phyloP scores from a whole-genome alignment of 768 basidiomycete species.

The Tricholoma terreum region DNA sequence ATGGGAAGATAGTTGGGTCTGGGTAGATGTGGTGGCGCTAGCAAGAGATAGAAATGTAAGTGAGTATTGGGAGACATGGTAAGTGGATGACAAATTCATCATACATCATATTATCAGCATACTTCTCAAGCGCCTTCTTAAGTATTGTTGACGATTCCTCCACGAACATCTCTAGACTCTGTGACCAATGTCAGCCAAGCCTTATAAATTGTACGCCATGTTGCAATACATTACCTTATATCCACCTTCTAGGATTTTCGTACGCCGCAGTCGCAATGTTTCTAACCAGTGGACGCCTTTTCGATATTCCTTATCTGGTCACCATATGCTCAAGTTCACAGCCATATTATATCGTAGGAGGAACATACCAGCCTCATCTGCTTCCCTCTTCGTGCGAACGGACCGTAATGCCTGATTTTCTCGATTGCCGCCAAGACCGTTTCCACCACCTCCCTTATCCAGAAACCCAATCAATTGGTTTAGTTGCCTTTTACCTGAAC shows the following conservation, averaged over 20 bases:
- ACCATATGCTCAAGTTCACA: slow-evolving; percentile 3
- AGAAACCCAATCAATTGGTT: slow-evolving; percentile 85
- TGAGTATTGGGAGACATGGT: neutral
- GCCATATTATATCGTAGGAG: neutral
- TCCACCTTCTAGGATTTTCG: slow-evolving; percentile 79
- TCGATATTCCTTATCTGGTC: slow-evolving; percentile 82
- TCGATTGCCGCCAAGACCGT: slow-evolving; percentile 56
- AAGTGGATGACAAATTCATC: slow-evolving; percentile 19
- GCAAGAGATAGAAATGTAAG: neutral
- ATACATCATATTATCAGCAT: slow-evolving; percentile 78
- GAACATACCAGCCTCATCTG: slow-evolving; percentile 80
- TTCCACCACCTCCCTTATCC: slow-evolving; percentile 68
- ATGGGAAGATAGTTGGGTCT: slow-evolving; percentile 69
- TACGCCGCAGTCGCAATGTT: slow-evolving; percentile 76
- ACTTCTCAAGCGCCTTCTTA: slow-evolving; percentile 63
- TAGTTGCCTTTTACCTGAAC: slow-evolving; percentile 78
- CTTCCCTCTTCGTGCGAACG: slow-evolving; percentile 83
- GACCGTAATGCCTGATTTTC: slow-evolving; percentile 68
- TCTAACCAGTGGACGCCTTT: slow-evolving; percentile 92
- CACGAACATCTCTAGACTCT: slow-evolving; percentile 83
- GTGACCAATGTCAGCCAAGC: slow-evolving; percentile 1
- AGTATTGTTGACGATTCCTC: slow-evolving; percentile 65
- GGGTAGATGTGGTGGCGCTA: slow-evolving; percentile 76
- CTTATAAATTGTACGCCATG: neutral
- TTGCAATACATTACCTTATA: slow-evolving; percentile 57